Evolutionary conservation across 176 grass and related monocot genomes (phyloP).

Genomic region (Aegilops speltoides): DNA sequence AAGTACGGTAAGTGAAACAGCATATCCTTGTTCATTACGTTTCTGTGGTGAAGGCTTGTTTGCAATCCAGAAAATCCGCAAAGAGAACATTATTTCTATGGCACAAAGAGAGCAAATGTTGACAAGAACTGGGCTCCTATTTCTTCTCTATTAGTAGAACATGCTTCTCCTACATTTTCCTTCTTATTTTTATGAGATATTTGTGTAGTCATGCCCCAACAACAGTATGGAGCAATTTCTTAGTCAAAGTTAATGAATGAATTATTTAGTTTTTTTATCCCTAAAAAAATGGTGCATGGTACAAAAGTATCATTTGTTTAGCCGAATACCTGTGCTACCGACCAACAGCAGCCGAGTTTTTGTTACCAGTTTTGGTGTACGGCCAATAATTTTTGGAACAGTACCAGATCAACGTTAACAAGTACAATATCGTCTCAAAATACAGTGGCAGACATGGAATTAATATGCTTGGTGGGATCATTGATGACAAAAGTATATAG

Average conservation of each 20-base stretch:
- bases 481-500: not conserved
- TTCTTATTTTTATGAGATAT: slow-evolving; percentile 10
- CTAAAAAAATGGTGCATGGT: not conserved
- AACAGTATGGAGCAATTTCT: not conserved
- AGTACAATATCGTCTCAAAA: slow-evolving; percentile 8
- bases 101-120: not conserved
- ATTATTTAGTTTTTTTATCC: not conserved
- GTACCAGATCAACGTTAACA: not conserved
- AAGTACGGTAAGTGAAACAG: slow-evolving; percentile 58
- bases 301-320: not conserved
- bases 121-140: not conserved
- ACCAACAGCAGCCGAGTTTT: not conserved
- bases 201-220: not conserved
- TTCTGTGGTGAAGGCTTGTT: slow-evolving; percentile 10
- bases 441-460: not conserved
- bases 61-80: not conserved
- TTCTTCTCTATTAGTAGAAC: not conserved
- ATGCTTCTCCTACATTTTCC: not conserved
- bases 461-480: not conserved
- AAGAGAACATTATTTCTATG: not conserved
- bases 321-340: not conserved
- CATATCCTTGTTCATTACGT: slow-evolving; percentile 17
- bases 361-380: not conserved
- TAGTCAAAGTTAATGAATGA: not conserved
- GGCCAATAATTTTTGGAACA: not conserved